Conservation (phyloP, 176 grass and related monocot genomes). For the Phyllostachys edulis region DNA sequence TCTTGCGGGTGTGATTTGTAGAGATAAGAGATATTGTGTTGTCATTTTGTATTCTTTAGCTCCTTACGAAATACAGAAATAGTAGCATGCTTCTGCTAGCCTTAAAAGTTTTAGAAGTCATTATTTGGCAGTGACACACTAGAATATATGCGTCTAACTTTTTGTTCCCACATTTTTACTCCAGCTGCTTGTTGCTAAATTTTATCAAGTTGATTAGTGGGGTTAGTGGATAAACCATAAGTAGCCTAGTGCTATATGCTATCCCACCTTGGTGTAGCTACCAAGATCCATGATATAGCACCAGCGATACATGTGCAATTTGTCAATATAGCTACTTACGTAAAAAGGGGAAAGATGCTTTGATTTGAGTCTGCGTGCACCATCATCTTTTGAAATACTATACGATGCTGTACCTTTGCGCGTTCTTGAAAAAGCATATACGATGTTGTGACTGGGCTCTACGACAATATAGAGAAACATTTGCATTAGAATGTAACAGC, state of each 20-base stretch:
- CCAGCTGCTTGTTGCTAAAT: background rate
- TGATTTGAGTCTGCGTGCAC: background rate
- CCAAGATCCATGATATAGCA: slow-evolving; percentile 4
- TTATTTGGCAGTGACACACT: slow-evolving; percentile 23
- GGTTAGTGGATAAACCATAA: slow-evolving; percentile 11
- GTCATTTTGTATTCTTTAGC: background rate
- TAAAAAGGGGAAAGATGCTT: background rate
- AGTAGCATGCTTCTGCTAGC: background rate
- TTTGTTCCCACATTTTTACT: background rate
- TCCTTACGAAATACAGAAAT: background rate
- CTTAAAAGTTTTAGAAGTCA: slow-evolving; percentile 5
- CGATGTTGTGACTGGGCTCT: background rate
- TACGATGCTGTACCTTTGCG: background rate
- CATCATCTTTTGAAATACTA: slow-evolving; percentile 18
- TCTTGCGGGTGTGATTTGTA: background rate
- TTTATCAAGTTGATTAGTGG: slow-evolving; percentile 23
- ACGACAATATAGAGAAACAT: background rate
- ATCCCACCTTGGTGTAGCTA: background rate
- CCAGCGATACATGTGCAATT: background rate
- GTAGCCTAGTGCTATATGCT: slow-evolving; percentile 12
- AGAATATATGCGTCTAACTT: slow-evolving; percentile 22
- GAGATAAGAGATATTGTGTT: background rate
- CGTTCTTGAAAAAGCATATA: slow-evolving; percentile 15
- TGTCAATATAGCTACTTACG: background rate
- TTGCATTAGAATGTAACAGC: slow-evolving; percentile 6